Evolutionary conservation across 2,329 filamentous ascomycete species (phyloP).

Genomic region (Paradendryphiella salina): DNA sequence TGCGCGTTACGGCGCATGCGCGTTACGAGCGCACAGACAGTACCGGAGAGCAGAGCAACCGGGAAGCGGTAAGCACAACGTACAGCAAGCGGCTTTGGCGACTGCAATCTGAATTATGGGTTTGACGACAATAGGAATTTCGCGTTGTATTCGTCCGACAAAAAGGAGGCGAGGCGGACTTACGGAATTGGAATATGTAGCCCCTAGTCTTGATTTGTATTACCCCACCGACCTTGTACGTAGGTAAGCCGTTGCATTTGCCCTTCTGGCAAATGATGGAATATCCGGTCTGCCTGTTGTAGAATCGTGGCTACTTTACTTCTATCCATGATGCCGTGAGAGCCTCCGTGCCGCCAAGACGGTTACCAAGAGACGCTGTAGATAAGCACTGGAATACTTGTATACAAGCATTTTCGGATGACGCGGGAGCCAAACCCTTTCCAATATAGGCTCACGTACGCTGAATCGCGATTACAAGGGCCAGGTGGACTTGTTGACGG

Average conservation of each 20-base stretch:
- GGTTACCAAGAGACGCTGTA: neutral
- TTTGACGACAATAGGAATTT: neutral
- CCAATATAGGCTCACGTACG: neutral
- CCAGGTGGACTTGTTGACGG: conserved; percentile 28
- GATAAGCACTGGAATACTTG: neutral
- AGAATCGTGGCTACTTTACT: neutral
- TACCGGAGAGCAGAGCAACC: neutral
- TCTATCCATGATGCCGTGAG: neutral
- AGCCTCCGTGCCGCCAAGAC: neutral
- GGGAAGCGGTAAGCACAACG: conserved; percentile 1
- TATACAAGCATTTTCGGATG: neutral
- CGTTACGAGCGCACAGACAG: too few relatives aligned
- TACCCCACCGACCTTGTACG: neutral
- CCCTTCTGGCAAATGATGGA: neutral
- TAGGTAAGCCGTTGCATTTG: neutral
- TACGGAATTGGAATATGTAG: neutral
- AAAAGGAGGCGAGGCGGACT: neutral
- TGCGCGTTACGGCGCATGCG: too few relatives aligned
- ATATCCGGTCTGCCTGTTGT: neutral
- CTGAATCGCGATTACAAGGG: conserved; percentile 1
- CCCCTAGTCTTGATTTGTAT: neutral
- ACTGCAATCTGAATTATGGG: neutral
- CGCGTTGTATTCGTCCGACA: neutral
- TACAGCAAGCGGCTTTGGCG: neutral
- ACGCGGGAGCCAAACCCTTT: neutral